Evolutionary conservation across 768 basidiomycete species (phyloP), one percentile per base, ranked within the genome.

Genomic region (Russula sp.): DNA sequence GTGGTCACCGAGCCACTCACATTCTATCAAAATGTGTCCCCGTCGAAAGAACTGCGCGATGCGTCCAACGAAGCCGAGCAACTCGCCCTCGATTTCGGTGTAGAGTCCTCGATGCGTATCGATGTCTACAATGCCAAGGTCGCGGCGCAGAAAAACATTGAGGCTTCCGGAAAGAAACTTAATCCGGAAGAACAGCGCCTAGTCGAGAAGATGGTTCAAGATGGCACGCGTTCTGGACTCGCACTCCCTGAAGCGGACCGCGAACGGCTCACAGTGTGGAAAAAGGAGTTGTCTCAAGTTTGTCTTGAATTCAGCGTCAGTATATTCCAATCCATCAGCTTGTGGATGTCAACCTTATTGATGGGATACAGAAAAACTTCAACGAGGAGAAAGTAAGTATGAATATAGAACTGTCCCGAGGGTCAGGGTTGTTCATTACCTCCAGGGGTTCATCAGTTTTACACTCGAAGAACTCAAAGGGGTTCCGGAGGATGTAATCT

Each of bases 131-230:
- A 83, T 54, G 88, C 87, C 50, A 89, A 90, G 73, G 75, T 82
- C 8, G 80, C 81, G 6, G 90, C 90, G 0, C 80, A 88, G 71
- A 82, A 84, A 73, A 88, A 90, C 71, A 76, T 90, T 67, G 83
- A 84, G 69, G 77, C 76, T 61, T 82, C 84, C 5, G 86, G 84
- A 5, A 74, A 79, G 40, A 79, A 78, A 56, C 77, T 94, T 10
- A 81, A 78, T 16, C 64, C 80, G 0, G 92, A 94, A 71, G 84
- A 91, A 69, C 74, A 84, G 67, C 83, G 91, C 13, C 79, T 95
- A n/a, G 81, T 93, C 9, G 90, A 94, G 28, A 90, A 91, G 73
- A 83, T 89, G 84, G 73, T 92, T 48, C 78, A 89, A 66, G 92
- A 92, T 60, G 89, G 92, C 11, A 90, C 82, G 71, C 83, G 93